Conservation (phyloP, 495 filamentous ascomycete species). For the Penicillium turbatum region DNA sequence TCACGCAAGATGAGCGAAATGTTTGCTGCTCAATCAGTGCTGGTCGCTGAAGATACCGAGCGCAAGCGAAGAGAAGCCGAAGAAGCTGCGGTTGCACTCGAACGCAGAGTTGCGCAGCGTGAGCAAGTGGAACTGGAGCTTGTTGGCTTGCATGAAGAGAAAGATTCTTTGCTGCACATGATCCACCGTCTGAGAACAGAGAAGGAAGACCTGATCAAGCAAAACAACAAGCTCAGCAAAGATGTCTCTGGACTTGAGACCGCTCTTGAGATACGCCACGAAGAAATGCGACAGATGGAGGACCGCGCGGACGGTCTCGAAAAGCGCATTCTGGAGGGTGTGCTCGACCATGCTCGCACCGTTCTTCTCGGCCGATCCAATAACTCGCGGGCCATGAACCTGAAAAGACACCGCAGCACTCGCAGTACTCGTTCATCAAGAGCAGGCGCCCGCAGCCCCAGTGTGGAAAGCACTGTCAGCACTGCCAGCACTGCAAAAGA, state of each 20-base stretch:
- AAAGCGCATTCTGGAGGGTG: constrained; percentile 86
- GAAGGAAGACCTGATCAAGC: constrained; percentile 64
- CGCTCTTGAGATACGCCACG: constrained; percentile 77
- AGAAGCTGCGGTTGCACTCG: constrained; percentile 74
- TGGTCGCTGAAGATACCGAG: constrained; percentile 74
- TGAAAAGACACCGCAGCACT: constrained; percentile 60
- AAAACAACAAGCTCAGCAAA: constrained; percentile 71
- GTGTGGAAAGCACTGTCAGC: constrained; percentile 35
- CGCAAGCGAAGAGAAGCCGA: constrained; percentile 75
- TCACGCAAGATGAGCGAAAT: constrained; percentile 83
- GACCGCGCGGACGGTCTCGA: constrained; percentile 80
- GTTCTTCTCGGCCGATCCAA: constrained; percentile 63
- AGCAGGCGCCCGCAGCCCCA: constrained; percentile 35
- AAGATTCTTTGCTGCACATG: constrained; percentile 55
- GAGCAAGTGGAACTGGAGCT: constrained; percentile 74
- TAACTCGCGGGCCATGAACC: constrained; percentile 54
- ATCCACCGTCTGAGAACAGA: constrained; percentile 57
- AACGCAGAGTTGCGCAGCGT: constrained; percentile 71
- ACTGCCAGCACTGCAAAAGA: constrained; percentile 42
- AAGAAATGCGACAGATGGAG: constrained; percentile 89
- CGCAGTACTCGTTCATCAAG: constrained; percentile 38
- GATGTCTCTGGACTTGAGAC: constrained; percentile 87
- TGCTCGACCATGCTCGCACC: constrained; percentile 89
- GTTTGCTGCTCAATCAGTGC: constrained; percentile 70
- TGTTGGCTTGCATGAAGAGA: constrained; percentile 58